These are phyloP conservation scores for Yamadazyma paraphyllophila DNA, from an alignment of 805 yeast genomes.

Conservation along the genomic window DNA sequence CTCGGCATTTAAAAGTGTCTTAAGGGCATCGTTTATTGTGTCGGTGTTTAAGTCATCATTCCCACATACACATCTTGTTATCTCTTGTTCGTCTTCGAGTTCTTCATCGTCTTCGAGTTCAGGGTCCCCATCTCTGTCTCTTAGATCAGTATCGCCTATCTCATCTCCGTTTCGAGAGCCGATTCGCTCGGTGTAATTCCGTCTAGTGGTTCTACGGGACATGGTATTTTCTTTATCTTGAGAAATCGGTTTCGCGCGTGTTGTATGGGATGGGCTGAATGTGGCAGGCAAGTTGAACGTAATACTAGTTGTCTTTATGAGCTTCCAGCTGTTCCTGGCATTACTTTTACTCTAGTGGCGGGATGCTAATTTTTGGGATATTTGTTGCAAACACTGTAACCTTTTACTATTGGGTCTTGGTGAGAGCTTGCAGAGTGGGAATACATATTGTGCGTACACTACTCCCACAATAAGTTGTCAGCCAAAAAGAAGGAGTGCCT, in stretches of 20 bases:
- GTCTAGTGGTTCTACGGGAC: constrained; percentile 16
- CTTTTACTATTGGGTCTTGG: too few relatives aligned
- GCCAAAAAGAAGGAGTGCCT: too few relatives aligned
- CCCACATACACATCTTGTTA: constrained; percentile 44
- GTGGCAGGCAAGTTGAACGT: too few relatives aligned
- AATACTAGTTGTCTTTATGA: too few relatives aligned
- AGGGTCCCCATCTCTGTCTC: not conserved
- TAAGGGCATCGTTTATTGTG: constrained; percentile 24
- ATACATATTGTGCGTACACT: too few relatives aligned
- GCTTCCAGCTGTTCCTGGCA: not conserved
- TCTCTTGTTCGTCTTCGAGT: constrained; percentile 33
- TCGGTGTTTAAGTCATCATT: constrained; percentile 34
- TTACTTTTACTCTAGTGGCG: too few relatives aligned
- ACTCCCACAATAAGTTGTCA: too few relatives aligned
- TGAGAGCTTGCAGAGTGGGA: too few relatives aligned
- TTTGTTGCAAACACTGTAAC: too few relatives aligned
- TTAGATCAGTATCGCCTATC: not conserved
- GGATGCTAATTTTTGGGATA: too few relatives aligned
- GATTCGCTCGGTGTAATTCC: constrained; percentile 9
- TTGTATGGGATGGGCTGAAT: not conserved
- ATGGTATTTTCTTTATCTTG: constrained; percentile 5
- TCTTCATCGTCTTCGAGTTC: constrained; percentile 15
- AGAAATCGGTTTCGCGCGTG: constrained; percentile 1
- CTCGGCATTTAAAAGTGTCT: constrained; percentile 26
- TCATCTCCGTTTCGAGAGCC: constrained; percentile 3